phyloP scores from a whole-genome alignment of 2,329 filamentous ascomycete genomes.

The Helicocarpus griseus region DNA sequence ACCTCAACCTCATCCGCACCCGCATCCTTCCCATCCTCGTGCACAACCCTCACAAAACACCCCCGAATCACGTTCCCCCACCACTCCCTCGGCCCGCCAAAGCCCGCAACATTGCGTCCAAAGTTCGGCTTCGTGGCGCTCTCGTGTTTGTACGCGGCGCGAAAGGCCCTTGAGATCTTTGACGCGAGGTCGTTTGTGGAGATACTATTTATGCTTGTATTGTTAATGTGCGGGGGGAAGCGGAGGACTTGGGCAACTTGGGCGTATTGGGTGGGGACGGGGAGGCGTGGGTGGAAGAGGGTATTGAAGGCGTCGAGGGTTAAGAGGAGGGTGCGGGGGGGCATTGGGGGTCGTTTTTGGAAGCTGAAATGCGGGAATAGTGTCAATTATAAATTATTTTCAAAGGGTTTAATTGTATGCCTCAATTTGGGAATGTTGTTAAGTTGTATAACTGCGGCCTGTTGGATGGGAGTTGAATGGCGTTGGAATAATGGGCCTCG shows the following conservation, averaged over 20 bases:
- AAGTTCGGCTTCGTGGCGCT: slow-evolving; percentile 31
- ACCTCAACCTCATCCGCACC: slow-evolving; percentile 15
- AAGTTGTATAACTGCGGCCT: too few relatives aligned
- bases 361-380: too few relatives aligned
- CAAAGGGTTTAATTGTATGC: too few relatives aligned
- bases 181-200: slow-evolving; percentile 16
- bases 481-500: too few relatives aligned
- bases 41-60: slow-evolving; percentile 21
- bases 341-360: not conserved
- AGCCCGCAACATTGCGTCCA: slow-evolving; percentile 29
- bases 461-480: too few relatives aligned
- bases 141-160: slow-evolving; percentile 28
- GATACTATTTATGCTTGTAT: slow-evolving; percentile 19
- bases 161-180: slow-evolving; percentile 11
- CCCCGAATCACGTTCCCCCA: slow-evolving; percentile 34
- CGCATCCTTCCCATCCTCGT: slow-evolving; percentile 5
- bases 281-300: slow-evolving; percentile 32
- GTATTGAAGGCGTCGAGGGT: slow-evolving; percentile 39
- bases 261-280: slow-evolving; percentile 33
- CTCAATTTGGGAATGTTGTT: too few relatives aligned
- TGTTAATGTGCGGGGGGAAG: slow-evolving; percentile 16
- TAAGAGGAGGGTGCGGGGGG: slow-evolving; percentile 23
- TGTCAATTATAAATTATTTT: too few relatives aligned
- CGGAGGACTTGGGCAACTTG: slow-evolving; percentile 25
- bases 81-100: slow-evolving; percentile 32